phyloP scores from a whole-genome alignment of 306 rosid genomes.

The Quercus mongolica region DNA sequence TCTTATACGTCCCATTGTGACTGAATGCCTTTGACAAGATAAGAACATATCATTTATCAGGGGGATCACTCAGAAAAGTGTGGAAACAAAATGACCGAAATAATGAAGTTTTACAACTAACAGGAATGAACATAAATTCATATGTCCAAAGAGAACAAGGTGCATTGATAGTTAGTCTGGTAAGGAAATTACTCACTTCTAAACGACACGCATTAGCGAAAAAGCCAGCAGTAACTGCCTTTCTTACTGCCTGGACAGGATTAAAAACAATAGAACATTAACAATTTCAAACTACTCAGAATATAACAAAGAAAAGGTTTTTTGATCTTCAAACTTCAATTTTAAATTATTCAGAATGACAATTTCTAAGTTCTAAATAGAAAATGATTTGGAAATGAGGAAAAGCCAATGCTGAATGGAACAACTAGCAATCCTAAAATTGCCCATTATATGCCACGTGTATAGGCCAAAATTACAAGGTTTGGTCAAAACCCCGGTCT shows the following conservation, averaged over 20 bases:
- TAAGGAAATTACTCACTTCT: constrained; percentile 51
- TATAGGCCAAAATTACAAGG: no score
- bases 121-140: constrained; percentile 11
- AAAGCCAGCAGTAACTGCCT: constrained; percentile 79
- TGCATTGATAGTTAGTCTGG: not conserved
- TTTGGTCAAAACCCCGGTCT: no score
- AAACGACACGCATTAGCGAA: constrained; percentile 73
- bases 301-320: not conserved
- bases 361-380: not conserved
- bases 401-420: not conserved
- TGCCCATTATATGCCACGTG: no score
- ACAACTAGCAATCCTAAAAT: not conserved
- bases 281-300: not conserved
- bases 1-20: constrained; percentile 81
- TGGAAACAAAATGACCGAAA: not conserved
- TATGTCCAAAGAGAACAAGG: not conserved
- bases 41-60: constrained; percentile 11
- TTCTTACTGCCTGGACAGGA: constrained; percentile 63
- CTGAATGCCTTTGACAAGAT: constrained; percentile 60
- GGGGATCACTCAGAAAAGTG: not conserved
- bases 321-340: not conserved
- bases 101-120: not conserved
- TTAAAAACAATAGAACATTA: not conserved
- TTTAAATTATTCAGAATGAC: not conserved
- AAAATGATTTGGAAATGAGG: not conserved